phyloP scores from a whole-genome alignment of 163 green algal genomes.

The Smithsoniella earleae region DNA sequence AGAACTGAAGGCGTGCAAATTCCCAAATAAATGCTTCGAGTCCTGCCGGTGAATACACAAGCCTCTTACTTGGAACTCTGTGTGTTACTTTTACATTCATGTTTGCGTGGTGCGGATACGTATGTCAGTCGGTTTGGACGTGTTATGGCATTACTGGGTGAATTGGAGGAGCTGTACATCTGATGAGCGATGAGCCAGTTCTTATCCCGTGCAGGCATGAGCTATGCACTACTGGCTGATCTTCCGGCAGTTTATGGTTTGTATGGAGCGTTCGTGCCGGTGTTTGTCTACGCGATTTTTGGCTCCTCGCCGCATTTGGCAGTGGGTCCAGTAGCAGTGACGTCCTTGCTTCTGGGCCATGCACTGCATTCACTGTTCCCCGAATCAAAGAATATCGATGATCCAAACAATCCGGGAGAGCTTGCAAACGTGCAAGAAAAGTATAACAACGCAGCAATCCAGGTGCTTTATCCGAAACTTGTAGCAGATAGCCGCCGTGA shows the following conservation, averaged over 20 bases:
- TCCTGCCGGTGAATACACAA: no score
- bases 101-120: no score
- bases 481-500: no score
- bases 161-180: not conserved
- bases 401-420: constrained; percentile 46
- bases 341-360: constrained; percentile 55
- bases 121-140: no score
- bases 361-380: constrained; percentile 39
- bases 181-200: no score
- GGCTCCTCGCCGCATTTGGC: constrained; percentile 63
- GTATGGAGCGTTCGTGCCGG: constrained; percentile 61
- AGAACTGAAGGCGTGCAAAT: no score
- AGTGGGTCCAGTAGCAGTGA: constrained; percentile 77
- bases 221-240: constrained; percentile 37
- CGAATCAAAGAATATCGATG: constrained; percentile 35
- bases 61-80: no score
- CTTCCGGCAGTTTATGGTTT: constrained; percentile 45
- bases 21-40: no score
- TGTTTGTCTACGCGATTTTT: constrained; percentile 62
- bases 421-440: constrained; percentile 40
- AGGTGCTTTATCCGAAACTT: constrained; percentile 36
- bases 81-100: no score
- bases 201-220: constrained; percentile 26
- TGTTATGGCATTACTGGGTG: not conserved
- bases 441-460: constrained; percentile 39